These are phyloP conservation scores for Nothophaeocryptopus gaeumannii DNA, from an alignment of 2,329 filamentous ascomycete genomes.

Conservation along the genomic window DNA sequence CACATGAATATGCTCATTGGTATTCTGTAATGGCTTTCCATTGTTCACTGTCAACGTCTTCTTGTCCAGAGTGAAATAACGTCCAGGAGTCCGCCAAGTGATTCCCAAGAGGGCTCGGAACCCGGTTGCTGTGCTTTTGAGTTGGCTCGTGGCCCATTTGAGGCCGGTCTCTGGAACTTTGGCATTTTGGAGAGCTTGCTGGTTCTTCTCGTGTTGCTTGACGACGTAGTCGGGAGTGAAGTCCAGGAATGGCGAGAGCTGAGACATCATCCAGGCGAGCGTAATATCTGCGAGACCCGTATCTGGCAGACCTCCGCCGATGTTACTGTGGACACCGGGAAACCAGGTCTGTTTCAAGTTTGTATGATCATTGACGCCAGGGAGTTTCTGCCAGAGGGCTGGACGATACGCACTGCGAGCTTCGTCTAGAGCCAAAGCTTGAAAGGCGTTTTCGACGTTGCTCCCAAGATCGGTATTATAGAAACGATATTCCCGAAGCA, in stretches of 20 bases:
- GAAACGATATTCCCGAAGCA: slow-evolving; percentile 32
- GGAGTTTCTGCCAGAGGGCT: slow-evolving; percentile 45
- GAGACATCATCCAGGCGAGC: slow-evolving; percentile 42
- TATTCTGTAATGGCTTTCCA: slow-evolving; percentile 13
- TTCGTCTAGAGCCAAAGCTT: slow-evolving; percentile 56
- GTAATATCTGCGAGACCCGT: slow-evolving; percentile 36
- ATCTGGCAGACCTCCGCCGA: slow-evolving; percentile 47
- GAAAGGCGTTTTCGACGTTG: slow-evolving; percentile 53
- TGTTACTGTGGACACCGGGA: slow-evolving; percentile 52
- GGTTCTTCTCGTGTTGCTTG: slow-evolving; percentile 14
- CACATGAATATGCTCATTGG: slow-evolving; percentile 15
- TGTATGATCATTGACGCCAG: slow-evolving; percentile 25
- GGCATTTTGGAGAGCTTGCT: slow-evolving; percentile 3
- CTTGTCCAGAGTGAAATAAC: slow-evolving; percentile 16
- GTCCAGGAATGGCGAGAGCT: slow-evolving; percentile 29
- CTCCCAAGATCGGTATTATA: slow-evolving; percentile 34
- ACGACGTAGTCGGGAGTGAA: slow-evolving; percentile 33
- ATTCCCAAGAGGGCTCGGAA: slow-evolving; percentile 13
- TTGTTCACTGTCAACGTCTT: slow-evolving; percentile 11
- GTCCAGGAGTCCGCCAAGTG: slow-evolving; percentile 6
- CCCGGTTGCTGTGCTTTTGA: slow-evolving; percentile 11
- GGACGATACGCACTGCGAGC: slow-evolving; percentile 50
- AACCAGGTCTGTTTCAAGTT: slow-evolving; percentile 54
- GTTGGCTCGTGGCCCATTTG: slow-evolving; percentile 12
- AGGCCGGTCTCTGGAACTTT: slow-evolving; percentile 11